A percentile compares a stretch with the other conserved stretches of the same genome.
Evolutionary conservation across 1,139 yeast genomes (phyloP).

Genomic region (Arxiozyma telluris): DNA sequence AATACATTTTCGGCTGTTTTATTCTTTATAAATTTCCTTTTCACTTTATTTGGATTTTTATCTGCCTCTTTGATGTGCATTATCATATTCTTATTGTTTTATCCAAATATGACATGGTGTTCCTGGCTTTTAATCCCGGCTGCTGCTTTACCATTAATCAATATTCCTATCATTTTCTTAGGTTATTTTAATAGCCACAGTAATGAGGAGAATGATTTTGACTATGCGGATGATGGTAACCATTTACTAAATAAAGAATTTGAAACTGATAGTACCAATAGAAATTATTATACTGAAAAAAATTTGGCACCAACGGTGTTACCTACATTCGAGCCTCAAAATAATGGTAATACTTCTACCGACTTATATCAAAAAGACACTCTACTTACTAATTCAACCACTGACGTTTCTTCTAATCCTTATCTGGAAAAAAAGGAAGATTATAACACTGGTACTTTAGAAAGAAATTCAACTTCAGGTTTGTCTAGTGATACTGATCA

Average conservation of each 20-base stretch:
- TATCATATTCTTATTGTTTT: conserved; percentile 46
- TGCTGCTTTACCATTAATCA: conserved; percentile 45
- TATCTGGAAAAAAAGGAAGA: conserved; percentile 1
- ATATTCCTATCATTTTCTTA: conserved; percentile 35
- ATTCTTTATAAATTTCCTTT: conserved; percentile 30
- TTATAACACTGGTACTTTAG: neutral
- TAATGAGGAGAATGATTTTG: conserved; percentile 11
- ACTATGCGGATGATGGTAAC: neutral
- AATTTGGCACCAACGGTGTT: neutral
- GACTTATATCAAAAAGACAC: neutral
- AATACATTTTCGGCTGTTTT: conserved; percentile 31
- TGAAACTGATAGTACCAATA: neutral
- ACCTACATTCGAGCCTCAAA: neutral
- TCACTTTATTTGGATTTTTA: conserved; percentile 41
- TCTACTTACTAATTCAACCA: neutral
- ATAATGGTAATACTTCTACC: neutral
- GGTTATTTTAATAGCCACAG: conserved; percentile 31
- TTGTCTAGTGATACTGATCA: neutral
- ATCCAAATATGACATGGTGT: conserved; percentile 58
- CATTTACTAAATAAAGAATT: neutral
- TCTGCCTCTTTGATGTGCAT: conserved; percentile 46
- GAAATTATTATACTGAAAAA: neutral
- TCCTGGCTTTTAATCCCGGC: conserved; percentile 63
- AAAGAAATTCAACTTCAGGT: conserved; percentile 1
- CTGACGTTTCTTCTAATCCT: conserved; percentile 1